A percentile compares a stretch with the other conserved stretches of the same genome.
phyloP scores from a whole-genome alignment of 129 eudicot genomes.

The Flaveria linearis region DNA sequence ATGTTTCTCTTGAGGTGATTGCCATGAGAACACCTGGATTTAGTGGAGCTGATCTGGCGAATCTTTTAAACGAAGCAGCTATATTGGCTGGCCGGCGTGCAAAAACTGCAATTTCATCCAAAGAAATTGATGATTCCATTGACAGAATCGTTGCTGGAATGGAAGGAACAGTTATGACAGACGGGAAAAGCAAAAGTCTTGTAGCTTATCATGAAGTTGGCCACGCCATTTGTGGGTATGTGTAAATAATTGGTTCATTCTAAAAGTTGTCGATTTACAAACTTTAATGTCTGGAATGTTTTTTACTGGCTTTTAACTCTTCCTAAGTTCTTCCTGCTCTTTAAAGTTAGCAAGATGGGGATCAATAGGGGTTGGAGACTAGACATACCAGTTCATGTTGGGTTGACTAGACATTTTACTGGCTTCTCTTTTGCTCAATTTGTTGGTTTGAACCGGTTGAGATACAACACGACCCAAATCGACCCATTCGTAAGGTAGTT shows the following conservation, averaged over 20 bases:
- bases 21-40: slow-evolving; percentile 99
- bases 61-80: slow-evolving; percentile 93
- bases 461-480: background rate
- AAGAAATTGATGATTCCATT: slow-evolving; percentile 92
- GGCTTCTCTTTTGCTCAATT: background rate
- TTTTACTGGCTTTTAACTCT: background rate
- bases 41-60: slow-evolving; percentile 98
- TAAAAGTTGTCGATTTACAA: background rate
- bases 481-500: background rate
- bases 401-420: background rate
- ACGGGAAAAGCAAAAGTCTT: slow-evolving; percentile 92
- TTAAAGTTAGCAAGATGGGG: background rate
- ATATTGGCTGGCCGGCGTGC: slow-evolving; percentile 90
- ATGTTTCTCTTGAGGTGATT: slow-evolving; percentile 85
- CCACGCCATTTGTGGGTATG: slow-evolving; percentile 98
- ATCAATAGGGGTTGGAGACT: background rate
- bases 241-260: background rate
- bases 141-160: slow-evolving; percentile 97
- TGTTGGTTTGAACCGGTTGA: background rate
- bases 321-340: background rate
- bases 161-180: slow-evolving; percentile 98
- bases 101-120: slow-evolving; percentile 69
- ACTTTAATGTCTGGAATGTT: background rate
- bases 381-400: background rate
- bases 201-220: slow-evolving; percentile 99